Evolutionary conservation across 306 rosid species (phyloP).

Genomic region (Trifolium fragiferum): DNA sequence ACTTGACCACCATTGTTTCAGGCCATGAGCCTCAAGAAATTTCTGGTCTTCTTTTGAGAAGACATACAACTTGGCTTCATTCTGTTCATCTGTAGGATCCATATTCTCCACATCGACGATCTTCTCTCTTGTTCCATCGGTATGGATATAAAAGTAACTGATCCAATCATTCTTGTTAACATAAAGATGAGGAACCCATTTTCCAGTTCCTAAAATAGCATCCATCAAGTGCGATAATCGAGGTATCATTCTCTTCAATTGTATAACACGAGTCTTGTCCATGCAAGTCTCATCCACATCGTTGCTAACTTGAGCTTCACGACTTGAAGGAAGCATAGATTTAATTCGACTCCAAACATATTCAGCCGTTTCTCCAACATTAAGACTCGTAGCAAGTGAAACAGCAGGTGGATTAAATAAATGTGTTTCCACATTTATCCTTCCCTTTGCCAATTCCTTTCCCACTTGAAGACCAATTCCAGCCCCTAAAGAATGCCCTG

Average conservation of each 20-base stretch:
- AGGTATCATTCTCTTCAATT: slow-evolving; percentile 53
- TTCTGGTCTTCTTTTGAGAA: slow-evolving; percentile 35
- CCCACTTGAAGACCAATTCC: slow-evolving; percentile 90
- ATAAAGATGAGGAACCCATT: slow-evolving; percentile 48
- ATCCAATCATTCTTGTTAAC: slow-evolving; percentile 43
- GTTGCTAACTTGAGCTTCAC: slow-evolving; percentile 45
- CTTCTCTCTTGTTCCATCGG: slow-evolving; percentile 40
- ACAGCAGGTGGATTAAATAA: slow-evolving; percentile 92
- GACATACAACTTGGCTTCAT: slow-evolving; percentile 35
- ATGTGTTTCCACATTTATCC: slow-evolving; percentile 76
- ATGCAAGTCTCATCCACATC: slow-evolving; percentile 40
- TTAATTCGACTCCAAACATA: slow-evolving; percentile 72
- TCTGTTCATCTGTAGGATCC: slow-evolving; percentile 6
- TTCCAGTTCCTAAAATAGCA: slow-evolving; percentile 12
- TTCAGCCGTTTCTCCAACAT: slow-evolving; percentile 66
- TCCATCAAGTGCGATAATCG: slow-evolving; percentile 41
- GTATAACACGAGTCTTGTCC: slow-evolving; percentile 35
- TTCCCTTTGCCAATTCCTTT: slow-evolving; percentile 77
- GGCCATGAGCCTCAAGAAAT: slow-evolving; percentile 44
- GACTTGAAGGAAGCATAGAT: slow-evolving; percentile 61
- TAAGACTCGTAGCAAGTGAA: slow-evolving; percentile 70
- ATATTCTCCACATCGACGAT: slow-evolving; percentile 19
- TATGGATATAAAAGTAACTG: slow-evolving; percentile 33
- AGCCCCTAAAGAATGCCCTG: slow-evolving; percentile 93
- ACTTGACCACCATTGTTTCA: slow-evolving; percentile 46